A percentile compares a stretch with the other conserved stretches of the same genome.
These are phyloP conservation scores for Lentinus tigrinus DNA, from an alignment of 768 basidiomycete species.

Conservation along the genomic window DNA sequence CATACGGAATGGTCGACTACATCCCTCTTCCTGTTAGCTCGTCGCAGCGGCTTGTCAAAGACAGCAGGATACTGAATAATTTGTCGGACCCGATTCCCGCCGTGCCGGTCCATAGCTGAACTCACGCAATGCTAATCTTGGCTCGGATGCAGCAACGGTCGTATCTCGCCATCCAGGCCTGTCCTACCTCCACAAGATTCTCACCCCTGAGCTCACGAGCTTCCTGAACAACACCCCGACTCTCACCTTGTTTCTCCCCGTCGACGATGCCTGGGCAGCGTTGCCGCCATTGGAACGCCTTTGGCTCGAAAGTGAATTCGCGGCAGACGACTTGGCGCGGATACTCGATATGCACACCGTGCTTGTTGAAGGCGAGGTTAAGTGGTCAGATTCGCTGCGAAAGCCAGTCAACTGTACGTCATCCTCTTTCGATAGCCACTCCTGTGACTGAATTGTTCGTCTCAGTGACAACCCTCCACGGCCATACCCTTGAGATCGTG, in stretches of 20 bases:
- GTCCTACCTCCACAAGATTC: slow-evolving; percentile 72
- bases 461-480: slow-evolving; percentile 70
- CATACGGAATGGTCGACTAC: too few species aligned
- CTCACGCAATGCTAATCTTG: not conserved
- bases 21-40: too few species aligned
- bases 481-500: slow-evolving; percentile 60
- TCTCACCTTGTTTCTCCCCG: slow-evolving; percentile 87
- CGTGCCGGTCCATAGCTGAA: not conserved
- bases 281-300: slow-evolving; percentile 76
- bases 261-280: slow-evolving; percentile 79
- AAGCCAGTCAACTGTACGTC: slow-evolving; percentile 50
- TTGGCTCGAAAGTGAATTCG: slow-evolving; percentile 88
- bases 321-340: slow-evolving; percentile 71
- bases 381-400: slow-evolving; percentile 65
- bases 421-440: not conserved
- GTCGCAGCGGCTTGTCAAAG: too few species aligned
- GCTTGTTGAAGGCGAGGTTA: slow-evolving; percentile 48
- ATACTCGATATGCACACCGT: slow-evolving; percentile 82
- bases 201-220: slow-evolving; percentile 55
- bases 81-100: too few species aligned
- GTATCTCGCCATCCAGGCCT: slow-evolving; percentile 58
- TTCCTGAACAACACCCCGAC: slow-evolving; percentile 66
- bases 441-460: not conserved
- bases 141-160: slow-evolving; percentile 48
- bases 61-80: too few species aligned